A percentile compares a stretch with the other conserved stretches of the same genome.
Conservation (phyloP, 257 asterid genomes). For the Lithospermum erythrorhizon region DNA sequence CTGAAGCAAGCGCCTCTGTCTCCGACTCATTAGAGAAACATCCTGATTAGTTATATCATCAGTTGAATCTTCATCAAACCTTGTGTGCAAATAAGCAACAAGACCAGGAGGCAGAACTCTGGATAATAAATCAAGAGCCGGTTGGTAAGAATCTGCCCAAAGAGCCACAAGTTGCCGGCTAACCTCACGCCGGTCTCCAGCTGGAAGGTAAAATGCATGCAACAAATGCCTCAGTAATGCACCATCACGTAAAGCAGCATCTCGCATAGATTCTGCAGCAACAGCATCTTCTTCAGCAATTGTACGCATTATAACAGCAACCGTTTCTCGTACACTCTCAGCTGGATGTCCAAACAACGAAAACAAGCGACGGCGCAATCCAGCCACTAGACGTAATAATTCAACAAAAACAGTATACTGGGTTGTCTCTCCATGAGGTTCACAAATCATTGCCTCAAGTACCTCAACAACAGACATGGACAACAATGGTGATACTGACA, state of each 20-base stretch:
- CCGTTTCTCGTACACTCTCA: slow-evolving; percentile 86
- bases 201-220: slow-evolving; percentile 88
- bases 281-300: slow-evolving; percentile 99
- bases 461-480: slow-evolving; percentile 93
- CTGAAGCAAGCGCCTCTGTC: slow-evolving; percentile 79
- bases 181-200: slow-evolving; percentile 92
- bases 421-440: slow-evolving; percentile 93
- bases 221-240: slow-evolving; percentile 89
- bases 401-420: slow-evolving; percentile 91
- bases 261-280: slow-evolving; percentile 99
- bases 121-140: slow-evolving; percentile 87
- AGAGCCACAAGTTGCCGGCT: slow-evolving; percentile 98
- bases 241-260: slow-evolving; percentile 98
- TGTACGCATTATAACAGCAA: slow-evolving; percentile 95
- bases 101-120: slow-evolving; percentile 98
- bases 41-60: slow-evolving; percentile 60
- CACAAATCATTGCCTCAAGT: slow-evolving; percentile 95
- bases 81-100: slow-evolving; percentile 92
- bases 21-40: slow-evolving; percentile 72
- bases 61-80: slow-evolving; percentile 44
- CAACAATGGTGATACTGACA: slow-evolving; percentile 84
- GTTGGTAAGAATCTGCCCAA: slow-evolving; percentile 99
- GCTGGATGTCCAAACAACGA: slow-evolving; percentile 98
- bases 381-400: slow-evolving; percentile 88
- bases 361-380: slow-evolving; percentile 92